A percentile compares a stretch with the other conserved stretches of the same genome.
phyloP scores from a whole-genome alignment of 805 yeast species.

The Candida easanensis region DNA sequence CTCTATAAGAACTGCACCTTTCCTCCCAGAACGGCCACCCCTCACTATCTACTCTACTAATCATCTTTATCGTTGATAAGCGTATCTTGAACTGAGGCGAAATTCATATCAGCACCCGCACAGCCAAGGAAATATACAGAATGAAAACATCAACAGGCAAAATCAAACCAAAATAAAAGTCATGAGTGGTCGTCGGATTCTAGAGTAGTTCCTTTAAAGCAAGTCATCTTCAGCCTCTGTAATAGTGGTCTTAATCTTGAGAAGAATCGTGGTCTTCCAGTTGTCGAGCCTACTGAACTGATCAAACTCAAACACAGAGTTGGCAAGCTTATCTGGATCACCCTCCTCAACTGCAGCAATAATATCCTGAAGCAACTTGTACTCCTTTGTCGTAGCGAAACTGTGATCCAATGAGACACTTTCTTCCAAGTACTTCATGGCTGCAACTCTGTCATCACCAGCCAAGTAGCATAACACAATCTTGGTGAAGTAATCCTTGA shows the following conservation, averaged over 20 bases:
- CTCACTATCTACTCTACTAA: too few relatives aligned
- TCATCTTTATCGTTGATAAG: too few relatives aligned
- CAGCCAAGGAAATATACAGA: neutral
- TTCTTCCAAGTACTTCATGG: slow-evolving; percentile 63
- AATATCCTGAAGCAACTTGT: slow-evolving; percentile 59
- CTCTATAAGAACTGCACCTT: too few relatives aligned
- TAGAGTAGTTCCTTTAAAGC: slow-evolving; percentile 16
- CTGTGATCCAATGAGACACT: slow-evolving; percentile 70
- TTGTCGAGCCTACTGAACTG: slow-evolving; percentile 86
- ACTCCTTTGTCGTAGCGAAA: slow-evolving; percentile 76
- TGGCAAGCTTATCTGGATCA: slow-evolving; percentile 73
- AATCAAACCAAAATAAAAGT: neutral
- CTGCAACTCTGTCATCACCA: slow-evolving; percentile 82
- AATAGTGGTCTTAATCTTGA: slow-evolving; percentile 75
- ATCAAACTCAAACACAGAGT: slow-evolving; percentile 77
- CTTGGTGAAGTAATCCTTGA: slow-evolving; percentile 89
- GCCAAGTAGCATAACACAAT: slow-evolving; percentile 82
- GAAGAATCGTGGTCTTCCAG: slow-evolving; percentile 81
- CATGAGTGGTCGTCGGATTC: neutral
- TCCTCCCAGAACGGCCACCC: too few relatives aligned
- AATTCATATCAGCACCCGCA: neutral
- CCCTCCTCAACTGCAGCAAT: slow-evolving; percentile 76
- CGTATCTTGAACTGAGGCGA: too few relatives aligned
- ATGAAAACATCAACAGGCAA: neutral
- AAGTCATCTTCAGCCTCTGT: slow-evolving; percentile 70